Percentiles rank a stretch among this genome's conserved stretches.
Conservation (phyloP, 73 alveolate genomes). For the Blepharisma japonicum region DNA sequence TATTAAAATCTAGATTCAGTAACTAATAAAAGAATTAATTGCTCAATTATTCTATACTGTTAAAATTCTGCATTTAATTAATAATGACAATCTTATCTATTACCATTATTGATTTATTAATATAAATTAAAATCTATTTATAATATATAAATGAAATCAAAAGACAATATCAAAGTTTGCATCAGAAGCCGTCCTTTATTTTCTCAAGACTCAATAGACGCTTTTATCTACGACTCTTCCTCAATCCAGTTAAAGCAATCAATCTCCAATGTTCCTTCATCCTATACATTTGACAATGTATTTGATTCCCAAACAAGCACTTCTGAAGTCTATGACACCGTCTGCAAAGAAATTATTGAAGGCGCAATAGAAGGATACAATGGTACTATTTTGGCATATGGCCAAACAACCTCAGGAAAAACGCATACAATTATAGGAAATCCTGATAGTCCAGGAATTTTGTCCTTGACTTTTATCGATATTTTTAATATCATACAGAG, state of each 20-base stretch:
- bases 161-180: background rate
- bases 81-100: no score
- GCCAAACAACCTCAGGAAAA: slow-evolving; percentile 95
- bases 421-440: slow-evolving; percentile 97
- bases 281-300: slow-evolving; percentile 69
- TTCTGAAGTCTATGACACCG: slow-evolving; percentile 81
- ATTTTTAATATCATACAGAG: slow-evolving; percentile 72
- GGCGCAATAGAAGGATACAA: slow-evolving; percentile 88
- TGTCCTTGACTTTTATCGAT: slow-evolving; percentile 90
- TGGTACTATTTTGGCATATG: slow-evolving; percentile 93
- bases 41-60: no score
- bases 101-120: no score
- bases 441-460: slow-evolving; percentile 91
- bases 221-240: background rate
- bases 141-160: no score
- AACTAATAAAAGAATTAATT: no score
- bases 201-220: background rate
- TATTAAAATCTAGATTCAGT: no score
- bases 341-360: slow-evolving; percentile 83
- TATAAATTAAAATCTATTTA: no score
- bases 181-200: slow-evolving; percentile 22
- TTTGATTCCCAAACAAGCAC: slow-evolving; percentile 82
- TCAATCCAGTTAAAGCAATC: background rate
- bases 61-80: no score
- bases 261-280: slow-evolving; percentile 33